These are phyloP conservation scores for Aureobasidium vineae DNA, from an alignment of 2,329 filamentous ascomycete species.

Conservation along the genomic window DNA sequence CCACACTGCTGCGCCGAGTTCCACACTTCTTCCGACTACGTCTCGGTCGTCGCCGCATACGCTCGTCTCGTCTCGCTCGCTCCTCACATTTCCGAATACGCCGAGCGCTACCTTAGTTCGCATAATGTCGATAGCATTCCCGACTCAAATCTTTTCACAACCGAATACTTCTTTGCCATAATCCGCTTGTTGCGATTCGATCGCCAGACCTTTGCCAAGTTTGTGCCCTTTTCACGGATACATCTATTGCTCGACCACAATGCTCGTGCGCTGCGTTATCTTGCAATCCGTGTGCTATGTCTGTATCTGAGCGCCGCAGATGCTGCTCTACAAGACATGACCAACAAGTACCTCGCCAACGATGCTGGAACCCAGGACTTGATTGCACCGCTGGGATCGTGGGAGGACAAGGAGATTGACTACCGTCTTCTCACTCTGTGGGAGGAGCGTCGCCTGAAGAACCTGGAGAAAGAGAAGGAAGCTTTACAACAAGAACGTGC, in stretches of 20 bases:
- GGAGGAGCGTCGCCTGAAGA: constrained; percentile 58
- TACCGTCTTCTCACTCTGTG: constrained; percentile 69
- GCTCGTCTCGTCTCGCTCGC: constrained; percentile 78
- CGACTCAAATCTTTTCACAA: constrained; percentile 26
- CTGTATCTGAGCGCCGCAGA: constrained; percentile 78
- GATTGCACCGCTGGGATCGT: constrained; percentile 56
- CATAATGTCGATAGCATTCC: constrained; percentile 15
- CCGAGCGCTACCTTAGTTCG: constrained; percentile 49
- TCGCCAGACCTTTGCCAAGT: constrained; percentile 61
- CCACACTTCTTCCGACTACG: constrained; percentile 34
- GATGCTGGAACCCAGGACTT: constrained; percentile 14
- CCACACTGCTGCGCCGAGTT: constrained; percentile 72
- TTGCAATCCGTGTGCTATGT: constrained; percentile 79
- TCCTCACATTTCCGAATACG: constrained; percentile 72
- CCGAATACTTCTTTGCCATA: constrained; percentile 58
- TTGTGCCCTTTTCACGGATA: constrained; percentile 65
- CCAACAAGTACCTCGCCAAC: constrained; percentile 9
- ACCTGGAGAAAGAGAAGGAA: constrained; percentile 28
- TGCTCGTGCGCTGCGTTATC: constrained; percentile 65
- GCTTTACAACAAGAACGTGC: constrained; percentile 6
- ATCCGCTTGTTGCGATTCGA: constrained; percentile 82
- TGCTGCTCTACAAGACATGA: constrained; percentile 67
- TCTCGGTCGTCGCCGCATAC: constrained; percentile 65
- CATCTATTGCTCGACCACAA: constrained; percentile 64
- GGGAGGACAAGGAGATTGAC: constrained; percentile 75